These are phyloP conservation scores for Dryadomyces quercivorus DNA, from an alignment of 2,329 filamentous ascomycete genomes.

Conservation along the genomic window DNA sequence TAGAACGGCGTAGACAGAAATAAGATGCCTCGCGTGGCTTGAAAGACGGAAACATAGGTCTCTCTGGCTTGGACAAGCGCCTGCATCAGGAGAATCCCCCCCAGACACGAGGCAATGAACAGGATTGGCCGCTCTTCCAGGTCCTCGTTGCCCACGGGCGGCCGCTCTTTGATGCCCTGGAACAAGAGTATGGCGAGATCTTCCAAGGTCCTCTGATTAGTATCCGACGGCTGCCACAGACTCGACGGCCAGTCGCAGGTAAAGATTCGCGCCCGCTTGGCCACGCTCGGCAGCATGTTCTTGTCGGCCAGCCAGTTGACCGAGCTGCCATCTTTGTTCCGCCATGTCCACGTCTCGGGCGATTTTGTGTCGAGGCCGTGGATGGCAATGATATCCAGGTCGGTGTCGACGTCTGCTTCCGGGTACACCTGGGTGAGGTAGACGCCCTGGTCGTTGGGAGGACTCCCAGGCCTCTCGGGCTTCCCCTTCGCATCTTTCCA, in stretches of 20 bases:
- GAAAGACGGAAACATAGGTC: constrained; percentile 5
- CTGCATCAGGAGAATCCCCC: constrained; percentile 18
- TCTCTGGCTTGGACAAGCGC: constrained; percentile 14
- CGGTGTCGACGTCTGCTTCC: neutral
- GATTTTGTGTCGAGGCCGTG: constrained; percentile 19
- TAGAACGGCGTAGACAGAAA: constrained; percentile 19
- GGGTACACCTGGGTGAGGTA: neutral
- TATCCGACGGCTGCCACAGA: constrained; percentile 10
- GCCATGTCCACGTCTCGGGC: constrained; percentile 16
- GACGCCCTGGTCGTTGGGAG: neutral
- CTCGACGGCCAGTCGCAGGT: constrained; percentile 18
- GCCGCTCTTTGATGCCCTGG: constrained; percentile 13
- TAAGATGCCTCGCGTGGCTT: constrained; percentile 14
- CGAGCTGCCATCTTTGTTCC: neutral
- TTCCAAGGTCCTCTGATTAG: constrained; percentile 10
- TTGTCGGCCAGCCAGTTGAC: constrained; percentile 17
- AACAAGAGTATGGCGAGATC: constrained; percentile 15
- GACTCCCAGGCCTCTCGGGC: too few species aligned
- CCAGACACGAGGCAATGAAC: constrained; percentile 23
- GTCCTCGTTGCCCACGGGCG: neutral
- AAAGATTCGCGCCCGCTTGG: constrained; percentile 15
- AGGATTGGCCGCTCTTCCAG: constrained; percentile 14
- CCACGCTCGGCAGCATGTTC: constrained; percentile 15
- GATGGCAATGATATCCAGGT: constrained; percentile 13
- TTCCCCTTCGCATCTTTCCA: too few species aligned